Base-by-base conservation (phyloP, 805 yeast genomes). In the Kazachstania bromeliacearum region DNA sequence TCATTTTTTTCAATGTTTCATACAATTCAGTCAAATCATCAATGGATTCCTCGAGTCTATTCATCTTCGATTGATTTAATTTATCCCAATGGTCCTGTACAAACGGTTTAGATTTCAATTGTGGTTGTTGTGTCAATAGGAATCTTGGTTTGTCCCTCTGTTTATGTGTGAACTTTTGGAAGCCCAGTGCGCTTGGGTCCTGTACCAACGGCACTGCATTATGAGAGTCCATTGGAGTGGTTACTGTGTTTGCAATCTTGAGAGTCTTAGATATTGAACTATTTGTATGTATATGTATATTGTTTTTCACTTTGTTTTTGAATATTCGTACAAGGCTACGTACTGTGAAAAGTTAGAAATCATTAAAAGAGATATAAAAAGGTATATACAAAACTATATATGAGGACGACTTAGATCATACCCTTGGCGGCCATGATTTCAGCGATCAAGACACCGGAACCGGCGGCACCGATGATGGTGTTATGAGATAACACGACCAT, bases 391-490 rank as follows among this genome's bases (percentile, higher is more conserved):
- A n/a, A n/a, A n/a, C n/a, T n/a, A n/a, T n/a, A n/a, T n/a, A n/a
- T n/a, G n/a, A 5, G 31, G 25, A 12, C 12, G 8, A 8, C 25
- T 59, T 71, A 87, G 44, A 89, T 71, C 47, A 85, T 62, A 42
- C 75, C 71, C 66, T 81, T 87, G 41, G 88, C 88, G 41, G 73
- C 63, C 51, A 92, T 70, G 37, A 87, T 70, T 68, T 92, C 98
- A 36, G 94, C 98, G 59, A 92, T 92, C 62, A 92, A 75, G 42
- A 92, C 71, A 62, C 98, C 98, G 7, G 96, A 82, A 59, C 98
- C 98, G 18, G 98, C 98, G 55, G 98, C 98, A 56, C 98, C 98
- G 48, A 92, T 85, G 52, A 92, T 74, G 37, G 98, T 92, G 71
- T 92, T 92, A 64, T 92, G 98, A 19, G 96, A 88, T 47, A 92